Base-by-base conservation (phyloP, 306 rosid genomes). In the Corylus americana region DNA sequence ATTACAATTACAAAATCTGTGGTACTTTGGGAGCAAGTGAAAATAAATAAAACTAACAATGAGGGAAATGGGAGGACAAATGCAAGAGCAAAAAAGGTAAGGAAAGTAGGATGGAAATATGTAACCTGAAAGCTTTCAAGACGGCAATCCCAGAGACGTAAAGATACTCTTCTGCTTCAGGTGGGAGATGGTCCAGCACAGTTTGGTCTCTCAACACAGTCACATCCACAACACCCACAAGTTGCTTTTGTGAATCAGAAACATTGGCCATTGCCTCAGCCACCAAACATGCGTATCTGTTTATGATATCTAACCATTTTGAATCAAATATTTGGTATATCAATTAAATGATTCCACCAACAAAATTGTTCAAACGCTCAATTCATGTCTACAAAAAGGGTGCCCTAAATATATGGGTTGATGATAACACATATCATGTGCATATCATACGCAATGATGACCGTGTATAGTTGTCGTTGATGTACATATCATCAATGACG, bases 261-360 rank as follows among this genome's bases (percentile, higher is more conserved):
- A 48, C 63, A 13, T 75, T 45, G 80, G 22, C 71, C 10, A 70
- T 81, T 13, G 87, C 61, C 88, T 89, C 97, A 35, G 97, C 97
- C 2, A 94, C 97, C 88, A 94, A 89, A 82, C 98, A 94, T 29
- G 97, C 97, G 79, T 94, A 91, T 86, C 97, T 94, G 82, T 77
- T 44, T 2, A 10, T 31, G 53, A 27, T 44, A 47, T 27, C 13
- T 11, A 9, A 20, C 7, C 27, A 59, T 11, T 53, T 53, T 53
- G n/a, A 53, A 53, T 53, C 18, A 53, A 16, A 53, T 53, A 42
- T 42, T 5, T 5, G 39, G 25, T 29, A 62, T 3, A 31, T 31
- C 2, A 31, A 0, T 31, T 22, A 62, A 42, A 25, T 62, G 11
- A 12, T 57, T 57, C 3, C 29, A 57, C 62, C 27, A 57, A 57